phyloP scores from a whole-genome alignment of 2,329 filamentous ascomycete genomes.

The Xylariaceae sp. region DNA sequence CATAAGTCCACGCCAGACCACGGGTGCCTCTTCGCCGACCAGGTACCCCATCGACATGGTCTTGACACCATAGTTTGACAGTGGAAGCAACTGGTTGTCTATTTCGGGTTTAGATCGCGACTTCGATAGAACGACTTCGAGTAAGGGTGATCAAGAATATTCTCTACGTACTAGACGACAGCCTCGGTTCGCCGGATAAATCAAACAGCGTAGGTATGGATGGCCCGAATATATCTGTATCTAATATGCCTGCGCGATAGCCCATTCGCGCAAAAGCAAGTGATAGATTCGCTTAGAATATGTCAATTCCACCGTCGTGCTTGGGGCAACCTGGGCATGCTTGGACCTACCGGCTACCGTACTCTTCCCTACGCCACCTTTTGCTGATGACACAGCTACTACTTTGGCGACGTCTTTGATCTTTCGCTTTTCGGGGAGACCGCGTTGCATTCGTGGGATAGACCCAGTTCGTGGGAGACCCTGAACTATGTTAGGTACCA shows the following conservation, averaged over 20 bases:
- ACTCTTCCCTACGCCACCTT: slow-evolving; percentile 96
- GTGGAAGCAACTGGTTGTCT: slow-evolving; percentile 77
- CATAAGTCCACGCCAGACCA: slow-evolving; percentile 96
- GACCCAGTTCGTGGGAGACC: slow-evolving; percentile 75
- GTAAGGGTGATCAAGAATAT: neutral
- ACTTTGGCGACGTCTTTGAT: slow-evolving; percentile 84
- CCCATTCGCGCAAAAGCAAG: slow-evolving; percentile 79
- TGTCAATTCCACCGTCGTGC: neutral
- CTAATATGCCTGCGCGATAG: slow-evolving; percentile 78
- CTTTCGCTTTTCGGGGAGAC: slow-evolving; percentile 71
- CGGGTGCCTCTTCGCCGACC: slow-evolving; percentile 69
- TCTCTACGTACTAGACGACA: slow-evolving; percentile 59
- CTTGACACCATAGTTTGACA: slow-evolving; percentile 92
- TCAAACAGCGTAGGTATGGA: slow-evolving; percentile 88
- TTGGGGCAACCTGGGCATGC: neutral
- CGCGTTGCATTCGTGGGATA: slow-evolving; percentile 70
- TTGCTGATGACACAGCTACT: slow-evolving; percentile 95
- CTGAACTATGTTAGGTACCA: slow-evolving; percentile 40
- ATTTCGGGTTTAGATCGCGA: slow-evolving; percentile 43
- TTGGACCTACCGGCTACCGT: slow-evolving; percentile 67
- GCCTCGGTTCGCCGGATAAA: slow-evolving; percentile 68
- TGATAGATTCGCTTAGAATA: slow-evolving; percentile 63
- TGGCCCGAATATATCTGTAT: slow-evolving; percentile 95
- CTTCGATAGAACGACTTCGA: neutral
- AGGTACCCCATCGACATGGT: slow-evolving; percentile 99